These are phyloP conservation scores for Puccinia horiana DNA, from an alignment of 1,284 basidiomycete genomes.

Conservation along the genomic window DNA sequence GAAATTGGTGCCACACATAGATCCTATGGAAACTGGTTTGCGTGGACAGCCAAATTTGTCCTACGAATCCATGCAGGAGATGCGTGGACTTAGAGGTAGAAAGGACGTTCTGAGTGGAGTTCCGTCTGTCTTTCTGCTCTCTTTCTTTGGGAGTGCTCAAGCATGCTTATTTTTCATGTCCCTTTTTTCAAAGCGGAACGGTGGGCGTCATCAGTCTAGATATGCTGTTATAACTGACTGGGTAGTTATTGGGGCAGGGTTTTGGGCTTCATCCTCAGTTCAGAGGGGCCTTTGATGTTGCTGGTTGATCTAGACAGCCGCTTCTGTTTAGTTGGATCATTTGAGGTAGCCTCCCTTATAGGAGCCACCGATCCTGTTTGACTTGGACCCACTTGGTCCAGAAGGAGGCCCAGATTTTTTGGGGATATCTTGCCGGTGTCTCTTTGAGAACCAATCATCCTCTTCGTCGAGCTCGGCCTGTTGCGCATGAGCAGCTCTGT, in stretches of 20 bases:
- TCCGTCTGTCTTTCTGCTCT: no score
- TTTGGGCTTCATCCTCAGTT: background rate
- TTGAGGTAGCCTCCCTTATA: slow-evolving; percentile 47
- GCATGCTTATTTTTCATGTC: no score
- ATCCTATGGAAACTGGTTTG: no score
- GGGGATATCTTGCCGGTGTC: slow-evolving; percentile 11
- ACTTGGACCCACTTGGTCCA: background rate
- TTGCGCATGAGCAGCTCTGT: background rate
- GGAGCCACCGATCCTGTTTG: slow-evolving; percentile 28
- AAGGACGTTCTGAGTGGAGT: no score
- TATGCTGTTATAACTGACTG: background rate
- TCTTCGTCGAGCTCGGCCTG: slow-evolving; percentile 1
- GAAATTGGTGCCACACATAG: no score
- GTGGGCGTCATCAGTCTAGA: background rate
- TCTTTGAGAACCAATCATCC: slow-evolving; percentile 43
- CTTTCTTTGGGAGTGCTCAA: no score
- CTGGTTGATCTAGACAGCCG: background rate
- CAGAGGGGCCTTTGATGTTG: background rate
- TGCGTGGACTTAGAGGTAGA: no score
- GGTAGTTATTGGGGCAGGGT: background rate
- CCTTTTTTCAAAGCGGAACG: no score
- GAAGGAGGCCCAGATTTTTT: background rate
- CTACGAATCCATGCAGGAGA: no score
- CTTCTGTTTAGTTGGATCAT: background rate
- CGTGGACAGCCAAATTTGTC: no score